Evolutionary conservation across 2,329 filamentous ascomycete species (phyloP), one percentile per base, ranked within the genome.

Genomic region (Aureobasidium subglaciale): DNA sequence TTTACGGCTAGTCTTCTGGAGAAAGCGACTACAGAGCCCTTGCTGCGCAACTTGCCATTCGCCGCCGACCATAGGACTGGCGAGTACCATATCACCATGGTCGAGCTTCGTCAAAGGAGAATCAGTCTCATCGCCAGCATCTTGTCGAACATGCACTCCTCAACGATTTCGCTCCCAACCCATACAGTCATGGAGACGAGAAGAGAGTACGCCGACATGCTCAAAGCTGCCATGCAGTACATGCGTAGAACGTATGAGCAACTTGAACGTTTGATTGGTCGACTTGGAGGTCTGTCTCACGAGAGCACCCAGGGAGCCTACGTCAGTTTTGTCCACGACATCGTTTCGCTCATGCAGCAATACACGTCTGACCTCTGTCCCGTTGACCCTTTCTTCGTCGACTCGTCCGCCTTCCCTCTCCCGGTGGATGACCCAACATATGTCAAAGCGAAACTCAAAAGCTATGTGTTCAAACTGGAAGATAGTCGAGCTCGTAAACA

Each of bases 231-330:
- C 57, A 85, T 85, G 83, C 68, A 68, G 7, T 71, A 77, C 1
- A 84, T 86, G 81, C 83, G 80, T 63, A 69, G 68, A 34, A 83
- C 83, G 57, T 85, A 84, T 58, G 73, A 77, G 56, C 79, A 82
- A 58, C 69, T 83, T 11, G 70, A 73, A 49, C 62, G 63, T 3
- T 45, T 56, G 18, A 37, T 32, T 16, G 13, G 43, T 7, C 30
- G 32, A 18, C 29, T 41, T 7, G 50, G 25, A 22, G 56, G 55
- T 3, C 56, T 59, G 4, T 62, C 63, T 16, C 57, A 63, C 38
- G 46, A 55, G 13, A 58, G 53, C n/a, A 61, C 63, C 5, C 75
- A 75, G 46, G 78, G 81, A 10, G 71, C 74, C 2, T 85, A 85
- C 62, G 79, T 84, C 6, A 72, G 77, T 9, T 85, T 86, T 62